phyloP scores from a whole-genome alignment of 768 basidiomycete genomes.

The Boletus edulis region DNA sequence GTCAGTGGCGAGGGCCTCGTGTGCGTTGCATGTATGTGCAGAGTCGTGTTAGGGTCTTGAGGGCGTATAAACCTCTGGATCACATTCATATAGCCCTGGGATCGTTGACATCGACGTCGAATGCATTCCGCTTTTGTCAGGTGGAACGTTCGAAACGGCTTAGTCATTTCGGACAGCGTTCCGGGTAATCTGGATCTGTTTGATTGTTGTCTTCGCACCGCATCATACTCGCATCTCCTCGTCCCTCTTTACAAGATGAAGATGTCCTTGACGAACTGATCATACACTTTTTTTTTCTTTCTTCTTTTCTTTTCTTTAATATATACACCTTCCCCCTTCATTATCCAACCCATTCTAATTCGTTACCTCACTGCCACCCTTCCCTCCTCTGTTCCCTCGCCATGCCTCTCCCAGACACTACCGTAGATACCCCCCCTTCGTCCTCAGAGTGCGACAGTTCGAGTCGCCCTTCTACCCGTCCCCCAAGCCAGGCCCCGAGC shows the following conservation, averaged over 20 bases:
- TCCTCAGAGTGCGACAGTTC: conserved; percentile 57
- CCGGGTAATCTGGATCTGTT: not conserved
- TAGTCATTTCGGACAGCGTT: conserved; percentile 21
- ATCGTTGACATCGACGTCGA: too few relatives aligned
- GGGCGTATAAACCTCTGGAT: too few relatives aligned
- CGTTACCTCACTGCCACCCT: too few relatives aligned
- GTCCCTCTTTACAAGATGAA: conserved; percentile 2
- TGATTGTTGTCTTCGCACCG: conserved; percentile 9
- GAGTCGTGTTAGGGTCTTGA: too few relatives aligned
- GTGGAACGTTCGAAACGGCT: conserved; percentile 5
- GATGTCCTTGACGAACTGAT: conserved; percentile 16
- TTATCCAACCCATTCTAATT: too few relatives aligned
- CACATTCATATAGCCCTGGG: too few relatives aligned
- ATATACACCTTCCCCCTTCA: not conserved
- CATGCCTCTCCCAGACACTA: conserved; percentile 40
- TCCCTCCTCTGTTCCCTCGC: conserved; percentile 17
- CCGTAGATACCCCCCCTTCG: conserved; percentile 46
- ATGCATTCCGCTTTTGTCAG: not conserved
- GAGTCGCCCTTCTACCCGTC: conserved; percentile 60
- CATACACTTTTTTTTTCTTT: not conserved
- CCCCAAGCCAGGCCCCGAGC: conserved; percentile 54
- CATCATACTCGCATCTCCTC: conserved; percentile 8
- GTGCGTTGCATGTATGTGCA: not conserved
- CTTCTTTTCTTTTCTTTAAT: not conserved
- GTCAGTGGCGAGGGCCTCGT: conserved; percentile 4